Percentiles rank a stretch among this genome's conserved stretches.
These are phyloP conservation scores for Porcisia hertigi DNA, from an alignment of 208 protist genomes.

Conservation along the genomic window DNA sequence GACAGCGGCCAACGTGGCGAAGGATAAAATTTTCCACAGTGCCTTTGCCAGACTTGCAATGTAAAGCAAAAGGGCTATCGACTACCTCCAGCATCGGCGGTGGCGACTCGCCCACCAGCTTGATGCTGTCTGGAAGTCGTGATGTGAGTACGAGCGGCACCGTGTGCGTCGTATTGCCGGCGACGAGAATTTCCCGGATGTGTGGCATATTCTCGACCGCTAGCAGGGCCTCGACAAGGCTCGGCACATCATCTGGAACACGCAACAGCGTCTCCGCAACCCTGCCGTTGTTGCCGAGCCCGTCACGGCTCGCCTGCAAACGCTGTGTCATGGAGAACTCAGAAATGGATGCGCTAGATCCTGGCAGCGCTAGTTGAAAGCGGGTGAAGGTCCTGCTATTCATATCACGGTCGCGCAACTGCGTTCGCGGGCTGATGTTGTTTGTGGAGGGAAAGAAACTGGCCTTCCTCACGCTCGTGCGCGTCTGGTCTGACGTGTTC, in stretches of 20 bases:
- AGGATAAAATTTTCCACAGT: slow-evolving; percentile 80
- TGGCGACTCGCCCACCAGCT: slow-evolving; percentile 68
- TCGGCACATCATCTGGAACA: slow-evolving; percentile 65
- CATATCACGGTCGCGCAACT: slow-evolving; percentile 26
- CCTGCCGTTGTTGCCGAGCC: slow-evolving; percentile 11
- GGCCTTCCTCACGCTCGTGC: slow-evolving; percentile 30
- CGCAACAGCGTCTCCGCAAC: slow-evolving; percentile 40
- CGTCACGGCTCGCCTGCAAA: slow-evolving; percentile 11
- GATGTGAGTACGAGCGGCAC: slow-evolving; percentile 50
- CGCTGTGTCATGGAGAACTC: slow-evolving; percentile 41
- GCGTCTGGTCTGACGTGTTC: slow-evolving; percentile 28
- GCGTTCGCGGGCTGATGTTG: slow-evolving; percentile 11
- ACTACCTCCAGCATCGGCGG: slow-evolving; percentile 69
- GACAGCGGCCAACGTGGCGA: slow-evolving; percentile 49
- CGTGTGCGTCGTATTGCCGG: slow-evolving; percentile 49
- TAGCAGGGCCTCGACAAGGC: slow-evolving; percentile 44
- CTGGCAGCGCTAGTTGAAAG: slow-evolving; percentile 35
- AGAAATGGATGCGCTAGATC: slow-evolving; percentile 43
- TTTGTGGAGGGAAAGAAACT: slow-evolving; percentile 31
- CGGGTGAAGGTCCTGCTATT: slow-evolving; percentile 29
- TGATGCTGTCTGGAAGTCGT: slow-evolving; percentile 62
- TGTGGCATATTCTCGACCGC: slow-evolving; percentile 48
- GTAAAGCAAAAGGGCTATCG: slow-evolving; percentile 48
- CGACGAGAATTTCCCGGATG: slow-evolving; percentile 66
- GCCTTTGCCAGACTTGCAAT: slow-evolving; percentile 62